These are phyloP conservation scores for Danielia reshetovae DNA, from an alignment of 805 yeast genomes.

Conservation along the genomic window DNA sequence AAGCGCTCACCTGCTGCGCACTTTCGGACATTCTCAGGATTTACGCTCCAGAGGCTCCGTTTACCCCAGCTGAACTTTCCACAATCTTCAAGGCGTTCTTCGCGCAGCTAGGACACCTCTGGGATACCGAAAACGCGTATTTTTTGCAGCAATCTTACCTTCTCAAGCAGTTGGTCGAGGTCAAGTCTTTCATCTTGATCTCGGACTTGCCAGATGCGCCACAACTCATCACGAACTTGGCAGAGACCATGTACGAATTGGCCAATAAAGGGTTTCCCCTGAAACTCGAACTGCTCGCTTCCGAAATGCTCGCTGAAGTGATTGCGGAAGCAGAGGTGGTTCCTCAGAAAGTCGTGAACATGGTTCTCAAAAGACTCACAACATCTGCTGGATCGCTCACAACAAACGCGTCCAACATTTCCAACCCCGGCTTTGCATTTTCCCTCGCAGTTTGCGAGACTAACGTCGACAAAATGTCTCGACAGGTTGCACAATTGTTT, in stretches of 20 bases:
- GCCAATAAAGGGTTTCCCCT: conserved; percentile 43
- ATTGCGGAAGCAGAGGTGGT: conserved; percentile 66
- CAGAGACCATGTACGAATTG: conserved; percentile 59
- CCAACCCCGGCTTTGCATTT: conserved; percentile 61
- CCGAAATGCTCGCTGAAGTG: conserved; percentile 72
- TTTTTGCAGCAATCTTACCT: conserved; percentile 61
- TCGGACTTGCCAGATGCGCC: conserved; percentile 70
- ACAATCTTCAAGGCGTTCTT: conserved; percentile 66
- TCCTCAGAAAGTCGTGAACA: conserved; percentile 55
- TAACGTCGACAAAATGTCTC: conserved; percentile 68
- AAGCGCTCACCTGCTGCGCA: conserved; percentile 68
- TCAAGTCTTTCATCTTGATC: conserved; percentile 66
- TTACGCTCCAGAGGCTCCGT: conserved; percentile 91
- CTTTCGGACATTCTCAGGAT: conserved; percentile 70
- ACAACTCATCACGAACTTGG: conserved; percentile 49
- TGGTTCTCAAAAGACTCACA: conserved; percentile 56
- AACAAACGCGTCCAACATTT: conserved; percentile 22
- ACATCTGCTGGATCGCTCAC: conserved; percentile 28
- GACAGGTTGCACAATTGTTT: conserved; percentile 73
- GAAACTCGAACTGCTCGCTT: conserved; percentile 55
- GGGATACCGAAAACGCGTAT: conserved; percentile 55
- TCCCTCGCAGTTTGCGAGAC: conserved; percentile 64
- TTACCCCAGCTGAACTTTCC: conserved; percentile 56
- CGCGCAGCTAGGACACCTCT: conserved; percentile 53
- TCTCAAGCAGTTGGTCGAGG: conserved; percentile 67